These are phyloP conservation scores for Pythium periplocum DNA, from an alignment of 352 stramenopile species.

Conservation along the genomic window DNA sequence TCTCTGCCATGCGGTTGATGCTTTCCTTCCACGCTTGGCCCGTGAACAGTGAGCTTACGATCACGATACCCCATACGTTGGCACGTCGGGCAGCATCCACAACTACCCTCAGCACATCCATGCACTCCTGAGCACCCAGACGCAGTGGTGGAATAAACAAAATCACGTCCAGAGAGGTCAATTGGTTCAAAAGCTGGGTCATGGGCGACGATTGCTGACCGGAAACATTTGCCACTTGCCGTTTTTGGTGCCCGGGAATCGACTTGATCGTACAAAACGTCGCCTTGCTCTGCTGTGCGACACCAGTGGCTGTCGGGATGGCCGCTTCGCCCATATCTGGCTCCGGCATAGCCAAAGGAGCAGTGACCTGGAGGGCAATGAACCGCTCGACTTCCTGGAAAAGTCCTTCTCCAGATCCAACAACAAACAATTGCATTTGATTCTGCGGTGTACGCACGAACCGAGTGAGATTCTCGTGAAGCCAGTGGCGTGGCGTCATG, in stretches of 20 bases:
- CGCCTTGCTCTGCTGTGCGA: constrained; percentile 48
- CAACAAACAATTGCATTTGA: constrained; percentile 76
- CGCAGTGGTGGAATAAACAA: constrained; percentile 64
- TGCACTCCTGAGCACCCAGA: constrained; percentile 36
- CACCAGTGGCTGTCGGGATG: constrained; percentile 32
- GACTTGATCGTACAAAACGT: constrained; percentile 72
- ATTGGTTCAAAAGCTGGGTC: constrained; percentile 44
- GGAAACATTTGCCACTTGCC: constrained; percentile 19
- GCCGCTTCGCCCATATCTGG: constrained; percentile 36
- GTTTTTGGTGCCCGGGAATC: constrained; percentile 12
- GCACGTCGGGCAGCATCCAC: constrained; percentile 41
- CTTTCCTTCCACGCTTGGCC: constrained; percentile 20
- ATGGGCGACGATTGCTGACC: constrained; percentile 38
- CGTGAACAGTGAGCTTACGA: constrained; percentile 70
- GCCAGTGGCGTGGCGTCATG: constrained; percentile 41
- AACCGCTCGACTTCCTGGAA: constrained; percentile 67
- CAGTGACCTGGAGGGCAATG: constrained; percentile 53
- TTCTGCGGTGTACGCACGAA: constrained; percentile 54
- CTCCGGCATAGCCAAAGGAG: constrained; percentile 23
- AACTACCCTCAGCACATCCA: constrained; percentile 51
- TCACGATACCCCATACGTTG: constrained; percentile 65
- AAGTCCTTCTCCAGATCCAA: constrained; percentile 60
- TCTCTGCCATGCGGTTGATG: constrained; percentile 53
- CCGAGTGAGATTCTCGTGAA: constrained; percentile 26
- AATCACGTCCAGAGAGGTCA: constrained; percentile 61